Base-by-base conservation (phyloP, 208 protist species). In the Crithidia mellificae region DNA sequence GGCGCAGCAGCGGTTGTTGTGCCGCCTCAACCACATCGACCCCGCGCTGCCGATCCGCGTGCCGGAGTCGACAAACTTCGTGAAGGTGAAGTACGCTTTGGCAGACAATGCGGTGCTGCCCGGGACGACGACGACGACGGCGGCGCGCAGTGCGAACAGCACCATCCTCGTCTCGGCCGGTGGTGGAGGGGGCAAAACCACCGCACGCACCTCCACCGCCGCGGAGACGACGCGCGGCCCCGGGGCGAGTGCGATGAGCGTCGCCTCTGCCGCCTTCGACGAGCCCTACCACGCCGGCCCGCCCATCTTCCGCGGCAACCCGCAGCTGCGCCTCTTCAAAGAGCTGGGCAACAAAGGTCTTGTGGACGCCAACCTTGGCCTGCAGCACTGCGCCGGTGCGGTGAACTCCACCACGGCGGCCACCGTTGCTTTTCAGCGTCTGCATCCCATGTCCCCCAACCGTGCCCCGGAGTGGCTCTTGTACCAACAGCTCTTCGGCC, bases 371-470 rank as follows among this genome's bases (percentile, higher is more conserved):
- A 72, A 76, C 41, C 50, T 55, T 6, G 53, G 68, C 2, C 50
- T 76, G 30, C 73, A 80, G 54, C 75, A 79, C 57, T 77, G 82
- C 24, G 83, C 83, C 15, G 80, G 68, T 17, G 90, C 78, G 4
- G 74, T 80, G 14, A 91, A 81, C 38, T 95, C 87, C 25, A 87
- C 90, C 17, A 91, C 90, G 9, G 84, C 87, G 2, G 65, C 77
- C 5, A 83, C 88, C 7, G 79, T 88, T 12, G 75, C 79, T 11
- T 92, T 93, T 68, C 78, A 92, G 56, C 78, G 91, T 2, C 72
- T 96, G 12, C 84, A 96, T 61, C 91, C 91, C 6, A 75, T 91
- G 30, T 93, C 91, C 5, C 91, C 91, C 11, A 93, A 96, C 67
- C 81, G 91, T 15, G 84, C 74, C 9, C 87, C 91, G 5, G 85